Evolutionary conservation across 1,284 basidiomycete genomes (phyloP).

Genomic region (Ustilago xerochloae): DNA sequence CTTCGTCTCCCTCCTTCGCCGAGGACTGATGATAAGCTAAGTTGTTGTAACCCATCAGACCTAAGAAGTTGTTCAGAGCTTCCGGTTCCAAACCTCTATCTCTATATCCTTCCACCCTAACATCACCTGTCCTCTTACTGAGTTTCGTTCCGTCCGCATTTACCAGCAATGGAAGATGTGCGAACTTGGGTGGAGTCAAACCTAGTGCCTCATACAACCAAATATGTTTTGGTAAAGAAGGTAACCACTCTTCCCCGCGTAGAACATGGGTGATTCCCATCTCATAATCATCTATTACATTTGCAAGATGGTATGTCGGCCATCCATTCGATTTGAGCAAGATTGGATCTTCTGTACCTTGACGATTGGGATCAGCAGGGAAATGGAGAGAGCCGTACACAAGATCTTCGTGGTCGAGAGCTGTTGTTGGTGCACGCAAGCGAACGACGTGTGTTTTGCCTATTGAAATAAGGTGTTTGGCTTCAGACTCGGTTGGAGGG

Average conservation of each 20-base stretch:
- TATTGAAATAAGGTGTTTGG: constrained; percentile 77
- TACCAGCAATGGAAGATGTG: constrained; percentile 88
- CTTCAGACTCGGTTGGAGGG: constrained; percentile 82
- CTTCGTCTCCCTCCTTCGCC: constrained; percentile 9
- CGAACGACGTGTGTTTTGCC: constrained; percentile 85
- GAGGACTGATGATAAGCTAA: constrained; percentile 22
- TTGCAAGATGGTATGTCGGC: constrained; percentile 97
- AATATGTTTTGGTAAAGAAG: constrained; percentile 91
- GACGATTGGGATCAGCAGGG: constrained; percentile 64
- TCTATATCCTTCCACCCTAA: constrained; percentile 85
- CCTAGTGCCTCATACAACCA: constrained; percentile 85
- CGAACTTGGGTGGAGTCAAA: constrained; percentile 81
- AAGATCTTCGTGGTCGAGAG: constrained; percentile 72
- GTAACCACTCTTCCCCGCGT: constrained; percentile 98
- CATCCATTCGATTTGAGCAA: constrained; percentile 90
- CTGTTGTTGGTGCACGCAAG: constrained; percentile 68
- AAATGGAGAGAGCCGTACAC: constrained; percentile 82
- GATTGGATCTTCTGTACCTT: constrained; percentile 81
- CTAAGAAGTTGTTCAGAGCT: constrained; percentile 91
- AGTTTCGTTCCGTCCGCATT: constrained; percentile 93
- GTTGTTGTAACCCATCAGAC: constrained; percentile 85
- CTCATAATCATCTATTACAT: constrained; percentile 91
- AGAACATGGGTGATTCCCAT: constrained; percentile 97
- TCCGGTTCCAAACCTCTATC: constrained; percentile 88
- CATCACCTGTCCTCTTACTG: constrained; percentile 91